phyloP scores from a whole-genome alignment of 441 rosid species.

The Biscutella laevigata region DNA sequence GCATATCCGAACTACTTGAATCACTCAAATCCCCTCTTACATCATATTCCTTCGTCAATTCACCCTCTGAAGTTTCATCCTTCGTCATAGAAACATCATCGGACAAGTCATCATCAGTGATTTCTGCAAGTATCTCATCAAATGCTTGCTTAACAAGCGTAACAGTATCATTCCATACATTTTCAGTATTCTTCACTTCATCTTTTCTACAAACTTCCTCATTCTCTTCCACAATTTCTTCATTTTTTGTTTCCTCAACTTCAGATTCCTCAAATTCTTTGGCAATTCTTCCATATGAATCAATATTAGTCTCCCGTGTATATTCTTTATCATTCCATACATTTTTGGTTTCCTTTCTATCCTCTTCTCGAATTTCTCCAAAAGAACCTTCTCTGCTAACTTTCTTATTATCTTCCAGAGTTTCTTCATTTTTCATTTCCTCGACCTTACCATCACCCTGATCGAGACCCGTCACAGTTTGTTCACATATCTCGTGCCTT shows the following conservation, averaged over 20 bases:
- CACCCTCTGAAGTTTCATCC: conserved; percentile 27
- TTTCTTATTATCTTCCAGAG: conserved; percentile 10
- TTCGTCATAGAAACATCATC: conserved; percentile 33
- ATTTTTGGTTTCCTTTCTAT: too few relatives aligned
- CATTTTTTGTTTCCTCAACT: too few relatives aligned
- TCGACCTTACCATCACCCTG: conserved; percentile 29
- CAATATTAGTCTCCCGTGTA: too few relatives aligned
- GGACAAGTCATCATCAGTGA: conserved; percentile 38
- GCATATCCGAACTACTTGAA: conserved; percentile 22
- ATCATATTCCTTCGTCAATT: conserved; percentile 22
- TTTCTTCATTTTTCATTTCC: conserved; percentile 23
- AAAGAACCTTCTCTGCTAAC: conserved; percentile 19
- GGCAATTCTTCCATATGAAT: too few relatives aligned
- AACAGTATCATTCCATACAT: conserved; percentile 48
- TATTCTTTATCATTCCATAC: too few relatives aligned
- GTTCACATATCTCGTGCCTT: conserved; percentile 42
- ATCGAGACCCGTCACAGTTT: conserved; percentile 45
- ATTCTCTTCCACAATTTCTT: too few relatives aligned
- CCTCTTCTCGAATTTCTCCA: conserved; percentile 19
- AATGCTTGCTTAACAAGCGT: conserved; percentile 75
- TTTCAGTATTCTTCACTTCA: conserved; percentile 29
- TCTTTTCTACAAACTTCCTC: too few relatives aligned
- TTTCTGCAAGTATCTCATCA: conserved; percentile 62
- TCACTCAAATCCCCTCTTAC: conserved; percentile 26
- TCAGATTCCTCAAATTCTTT: too few relatives aligned